Evolutionary conservation across 768 basidiomycete genomes (phyloP), one percentile per base, ranked within the genome.

Genomic region (Vishniacozyma victoriae): DNA sequence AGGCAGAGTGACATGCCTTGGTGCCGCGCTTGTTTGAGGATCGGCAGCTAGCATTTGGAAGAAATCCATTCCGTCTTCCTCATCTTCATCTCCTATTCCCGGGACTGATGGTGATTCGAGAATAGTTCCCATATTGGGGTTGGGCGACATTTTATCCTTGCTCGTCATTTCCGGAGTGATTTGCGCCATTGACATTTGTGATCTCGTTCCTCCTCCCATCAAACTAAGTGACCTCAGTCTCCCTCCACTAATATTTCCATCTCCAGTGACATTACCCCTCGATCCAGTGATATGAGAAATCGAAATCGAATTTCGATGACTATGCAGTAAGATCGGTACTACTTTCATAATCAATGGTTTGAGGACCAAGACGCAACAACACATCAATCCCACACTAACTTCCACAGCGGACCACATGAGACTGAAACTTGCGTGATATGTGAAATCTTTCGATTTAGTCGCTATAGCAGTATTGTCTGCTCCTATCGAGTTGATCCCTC

Each of bases 321-420:
- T 9, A n/a, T 33, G 29, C 16, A 67, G 25, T n/a, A 67, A 48
- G 5, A 52, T 42, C 5, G 67, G 67, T 37, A 64, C 50, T 33
- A 69, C 54, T 16, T 56, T 39, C 51, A 61, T 53, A 4, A 67
- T 52, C 33, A 71, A 50, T 9, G 69, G 69, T 46, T 69, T 71
- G 39, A 71, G 48, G 1, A 71, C 67, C 25, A 71, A 47, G 2
- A 63, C 59, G 45, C 64, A 68, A 22, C 57, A 59, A 38, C 69
- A 71, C 41, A 64, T 50, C 12, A 71, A 35, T 1, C 69, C 69
- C 15, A 65, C 62, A 20, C 50, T 52, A n/a, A 68, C 60, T 40
- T 68, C 69, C 19, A 71, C 64, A 12, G 55, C 51, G 3, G 64
- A 67, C 64, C 64, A 71, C 64, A 69, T 69, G 47, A 65, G 57